Percentiles rank a stretch among this genome's conserved stretches.
phyloP scores from a whole-genome alignment of 2,329 filamentous ascomycete genomes.

The Rhinocladiella mackenziei region DNA sequence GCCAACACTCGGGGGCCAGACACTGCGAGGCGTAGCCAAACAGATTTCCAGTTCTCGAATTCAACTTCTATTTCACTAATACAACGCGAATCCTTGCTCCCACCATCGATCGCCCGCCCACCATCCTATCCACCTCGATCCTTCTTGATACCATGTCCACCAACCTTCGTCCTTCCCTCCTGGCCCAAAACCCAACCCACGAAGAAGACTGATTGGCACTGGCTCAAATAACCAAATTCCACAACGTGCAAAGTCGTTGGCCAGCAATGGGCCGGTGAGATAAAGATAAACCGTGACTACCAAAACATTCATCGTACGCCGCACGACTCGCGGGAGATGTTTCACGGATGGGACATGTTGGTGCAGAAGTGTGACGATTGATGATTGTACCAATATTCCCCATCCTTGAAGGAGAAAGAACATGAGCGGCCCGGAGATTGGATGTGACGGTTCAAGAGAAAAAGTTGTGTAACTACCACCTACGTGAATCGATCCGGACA shows the following conservation, averaged over 20 bases:
- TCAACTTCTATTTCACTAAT: no score
- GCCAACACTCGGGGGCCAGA: no score
- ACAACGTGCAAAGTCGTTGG: conserved; percentile 69
- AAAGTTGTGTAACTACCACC: conserved; percentile 65
- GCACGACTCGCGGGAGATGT: conserved; percentile 45
- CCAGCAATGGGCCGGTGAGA: conserved; percentile 60
- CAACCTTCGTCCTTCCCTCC: conserved; percentile 53
- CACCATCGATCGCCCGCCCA: conserved; percentile 28
- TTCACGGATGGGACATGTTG: conserved; percentile 34
- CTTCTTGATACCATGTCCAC: conserved; percentile 58
- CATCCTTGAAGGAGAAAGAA: conserved; percentile 72
- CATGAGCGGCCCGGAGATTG: conserved; percentile 49
- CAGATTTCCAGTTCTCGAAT: no score
- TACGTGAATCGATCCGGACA: conserved; percentile 67
- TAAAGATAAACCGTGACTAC: conserved; percentile 66
- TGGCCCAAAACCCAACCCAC: conserved; percentile 61
- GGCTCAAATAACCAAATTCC: conserved; percentile 81
- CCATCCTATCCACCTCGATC: conserved; percentile 23
- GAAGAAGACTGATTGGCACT: conserved; percentile 68
- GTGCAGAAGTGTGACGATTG: conserved; percentile 33
- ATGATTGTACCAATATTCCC: conserved; percentile 60
- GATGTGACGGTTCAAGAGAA: conserved; percentile 50
- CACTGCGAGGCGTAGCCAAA: no score
- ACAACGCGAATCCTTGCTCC: conserved; percentile 30
- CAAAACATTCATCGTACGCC: conserved; percentile 56